Evolutionary conservation across 306 rosid species (phyloP).

Genomic region (Trichosanthes truncata): DNA sequence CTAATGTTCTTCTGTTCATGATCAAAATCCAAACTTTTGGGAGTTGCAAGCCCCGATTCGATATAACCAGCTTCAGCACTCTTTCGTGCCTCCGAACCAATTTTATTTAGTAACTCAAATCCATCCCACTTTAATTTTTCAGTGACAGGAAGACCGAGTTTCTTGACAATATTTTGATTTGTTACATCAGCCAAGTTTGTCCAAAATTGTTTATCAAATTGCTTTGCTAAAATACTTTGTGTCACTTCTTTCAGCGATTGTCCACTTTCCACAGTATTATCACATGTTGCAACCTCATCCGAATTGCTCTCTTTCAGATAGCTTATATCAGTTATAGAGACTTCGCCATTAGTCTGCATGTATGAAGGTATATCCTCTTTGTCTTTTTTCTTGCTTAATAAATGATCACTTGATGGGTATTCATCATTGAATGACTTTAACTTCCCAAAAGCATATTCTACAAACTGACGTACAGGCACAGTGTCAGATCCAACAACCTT

Average conservation of each 20-base stretch:
- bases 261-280: constrained; percentile 28
- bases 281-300: constrained; percentile 22
- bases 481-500: constrained; percentile 64
- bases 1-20: constrained; percentile 30
- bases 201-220: constrained; percentile 70
- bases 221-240: constrained; percentile 24
- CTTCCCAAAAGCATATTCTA: constrained; percentile 86
- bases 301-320: constrained; percentile 13
- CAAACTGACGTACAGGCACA: constrained; percentile 82
- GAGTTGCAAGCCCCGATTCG: constrained; percentile 83
- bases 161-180: constrained; percentile 62
- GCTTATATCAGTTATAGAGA: constrained; percentile 18
- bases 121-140: constrained; percentile 89
- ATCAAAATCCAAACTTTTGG: constrained; percentile 34
- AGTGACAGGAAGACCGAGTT: constrained; percentile 59
- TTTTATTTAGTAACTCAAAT: constrained; percentile 57
- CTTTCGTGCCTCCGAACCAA: constrained; percentile 68
- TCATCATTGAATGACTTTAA: constrained; percentile 62
- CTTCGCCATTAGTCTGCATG: constrained; percentile 21
- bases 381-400: constrained; percentile 21
- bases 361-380: constrained; percentile 23
- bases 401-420: constrained; percentile 30
- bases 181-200: constrained; percentile 53
- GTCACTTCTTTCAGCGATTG: constrained; percentile 22
- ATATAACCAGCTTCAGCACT: constrained; percentile 62